phyloP scores from a whole-genome alignment of 1,284 basidiomycete species.

The Ceratobasidium sp. region DNA sequence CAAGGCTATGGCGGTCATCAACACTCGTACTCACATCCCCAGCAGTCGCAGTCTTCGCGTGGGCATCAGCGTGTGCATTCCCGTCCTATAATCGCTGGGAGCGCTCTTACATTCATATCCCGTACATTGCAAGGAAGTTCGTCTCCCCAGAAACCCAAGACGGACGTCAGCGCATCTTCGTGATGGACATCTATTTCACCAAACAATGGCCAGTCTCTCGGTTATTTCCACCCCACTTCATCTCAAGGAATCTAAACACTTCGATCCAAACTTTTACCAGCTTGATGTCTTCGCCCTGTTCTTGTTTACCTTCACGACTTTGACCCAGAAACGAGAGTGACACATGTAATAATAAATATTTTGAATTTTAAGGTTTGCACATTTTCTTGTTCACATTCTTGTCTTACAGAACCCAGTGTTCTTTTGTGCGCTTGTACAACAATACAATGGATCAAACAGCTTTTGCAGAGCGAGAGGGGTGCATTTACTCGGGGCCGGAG shows the following conservation, averaged over 20 bases:
- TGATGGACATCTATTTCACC: constrained; percentile 3
- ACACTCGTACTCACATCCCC: constrained; percentile 32
- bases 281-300: not conserved
- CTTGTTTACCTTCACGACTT: constrained; percentile 32
- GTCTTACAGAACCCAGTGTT: not conserved
- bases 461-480: not conserved
- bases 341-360: constrained; percentile 41
- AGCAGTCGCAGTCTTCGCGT: constrained; percentile 6
- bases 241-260: not conserved
- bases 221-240: not conserved
- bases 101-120: constrained; percentile 16
- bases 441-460: constrained; percentile 21
- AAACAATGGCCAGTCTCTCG: not conserved
- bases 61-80: constrained; percentile 45
- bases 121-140: constrained; percentile 20
- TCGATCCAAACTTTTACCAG: not conserved
- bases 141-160: constrained; percentile 34
- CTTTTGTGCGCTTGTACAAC: constrained; percentile 5
- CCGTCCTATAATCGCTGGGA: constrained; percentile 37
- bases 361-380: constrained; percentile 31
- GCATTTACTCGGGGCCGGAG: constrained; percentile 45
- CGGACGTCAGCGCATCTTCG: constrained; percentile 43
- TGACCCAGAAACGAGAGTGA: constrained; percentile 13
- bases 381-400: constrained; percentile 17
- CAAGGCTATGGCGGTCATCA: constrained; percentile 22